Conservation (phyloP, 208 protist genomes). For the Ichthyophonus hoferi region DNA sequence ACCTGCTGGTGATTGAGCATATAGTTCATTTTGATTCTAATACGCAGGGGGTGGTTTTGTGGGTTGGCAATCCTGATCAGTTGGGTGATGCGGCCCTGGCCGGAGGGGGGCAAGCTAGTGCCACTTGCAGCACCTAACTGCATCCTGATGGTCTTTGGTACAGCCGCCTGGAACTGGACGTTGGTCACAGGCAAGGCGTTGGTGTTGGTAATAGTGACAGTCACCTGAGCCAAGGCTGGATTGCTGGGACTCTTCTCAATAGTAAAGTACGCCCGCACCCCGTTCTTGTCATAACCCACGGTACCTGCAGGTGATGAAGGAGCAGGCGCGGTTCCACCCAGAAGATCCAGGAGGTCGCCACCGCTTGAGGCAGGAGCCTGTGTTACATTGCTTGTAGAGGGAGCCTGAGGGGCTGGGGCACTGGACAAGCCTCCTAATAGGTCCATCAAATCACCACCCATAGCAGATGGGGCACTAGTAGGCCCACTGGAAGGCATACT, state of each 20-base stretch:
- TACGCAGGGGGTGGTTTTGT: not conserved
- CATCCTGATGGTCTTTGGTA: conserved; percentile 44
- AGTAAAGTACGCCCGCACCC: not conserved
- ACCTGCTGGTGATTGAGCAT: not conserved
- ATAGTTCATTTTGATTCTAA: not conserved
- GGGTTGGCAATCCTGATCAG: conserved; percentile 44
- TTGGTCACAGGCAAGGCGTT: conserved; percentile 14
- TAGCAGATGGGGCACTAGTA: not conserved
- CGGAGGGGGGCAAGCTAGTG: not conserved
- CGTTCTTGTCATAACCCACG: conserved; percentile 37
- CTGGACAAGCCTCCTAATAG: not conserved
- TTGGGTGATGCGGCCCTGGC: conserved; percentile 28
- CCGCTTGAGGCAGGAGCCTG: conserved; percentile 1
- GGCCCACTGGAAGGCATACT: not conserved
- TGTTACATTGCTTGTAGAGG: too few species aligned
- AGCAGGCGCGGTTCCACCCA: not conserved
- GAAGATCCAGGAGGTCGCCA: not conserved
- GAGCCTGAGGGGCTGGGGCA: not conserved
- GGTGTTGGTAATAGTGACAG: conserved; percentile 40
- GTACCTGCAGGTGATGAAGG: not conserved
- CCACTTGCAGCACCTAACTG: not conserved
- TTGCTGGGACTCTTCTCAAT: conserved; percentile 16
- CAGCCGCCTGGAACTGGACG: conserved; percentile 54
- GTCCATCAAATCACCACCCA: conserved; percentile 28
- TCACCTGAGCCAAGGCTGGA: conserved; percentile 17